Evolutionary conservation across 192 early-diverging fungal species (phyloP).

Genomic region (Geranomyces variabilis): DNA sequence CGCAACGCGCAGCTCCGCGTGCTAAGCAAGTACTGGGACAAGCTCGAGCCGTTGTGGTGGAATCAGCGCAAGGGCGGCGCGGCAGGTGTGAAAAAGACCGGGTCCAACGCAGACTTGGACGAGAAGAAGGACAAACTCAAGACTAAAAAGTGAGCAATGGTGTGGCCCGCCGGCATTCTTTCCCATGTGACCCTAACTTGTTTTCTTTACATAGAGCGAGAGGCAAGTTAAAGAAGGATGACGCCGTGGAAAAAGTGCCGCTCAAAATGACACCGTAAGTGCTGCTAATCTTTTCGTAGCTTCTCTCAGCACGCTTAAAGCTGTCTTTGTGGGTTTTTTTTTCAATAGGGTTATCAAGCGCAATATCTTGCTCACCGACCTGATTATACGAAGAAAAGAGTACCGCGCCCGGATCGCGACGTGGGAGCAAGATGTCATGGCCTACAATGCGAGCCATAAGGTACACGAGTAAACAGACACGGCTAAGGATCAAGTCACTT

Average conservation of each 20-base stretch:
- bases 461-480: constrained; percentile 7
- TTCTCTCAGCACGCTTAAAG: too few species aligned
- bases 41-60: constrained; percentile 54
- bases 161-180: constrained; percentile 18
- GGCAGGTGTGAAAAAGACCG: constrained; percentile 14
- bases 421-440: constrained; percentile 37
- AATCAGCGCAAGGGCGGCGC: constrained; percentile 40
- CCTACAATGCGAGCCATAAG: constrained; percentile 33
- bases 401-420: constrained; percentile 30
- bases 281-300: too few species aligned
- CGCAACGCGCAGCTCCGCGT: constrained; percentile 42
- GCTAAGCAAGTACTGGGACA: constrained; percentile 54
- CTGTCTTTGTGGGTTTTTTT: too few species aligned
- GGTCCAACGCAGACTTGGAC: constrained; percentile 20
- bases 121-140: constrained; percentile 40
- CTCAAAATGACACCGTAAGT: constrained; percentile 49
- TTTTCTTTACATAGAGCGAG: constrained; percentile 21
- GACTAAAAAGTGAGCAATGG: constrained; percentile 31
- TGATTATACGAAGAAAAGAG: constrained; percentile 41
- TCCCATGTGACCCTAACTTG: too few species aligned
- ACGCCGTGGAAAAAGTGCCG: constrained; percentile 29
- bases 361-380: constrained; percentile 41
- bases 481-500: not conserved
- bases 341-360: constrained; percentile 42
- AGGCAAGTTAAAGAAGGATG: constrained; percentile 40